Percentiles rank a stretch among this genome's conserved stretches.
phyloP scores from a whole-genome alignment of 1,284 basidiomycete genomes.

The Anthracocystis setariae region DNA sequence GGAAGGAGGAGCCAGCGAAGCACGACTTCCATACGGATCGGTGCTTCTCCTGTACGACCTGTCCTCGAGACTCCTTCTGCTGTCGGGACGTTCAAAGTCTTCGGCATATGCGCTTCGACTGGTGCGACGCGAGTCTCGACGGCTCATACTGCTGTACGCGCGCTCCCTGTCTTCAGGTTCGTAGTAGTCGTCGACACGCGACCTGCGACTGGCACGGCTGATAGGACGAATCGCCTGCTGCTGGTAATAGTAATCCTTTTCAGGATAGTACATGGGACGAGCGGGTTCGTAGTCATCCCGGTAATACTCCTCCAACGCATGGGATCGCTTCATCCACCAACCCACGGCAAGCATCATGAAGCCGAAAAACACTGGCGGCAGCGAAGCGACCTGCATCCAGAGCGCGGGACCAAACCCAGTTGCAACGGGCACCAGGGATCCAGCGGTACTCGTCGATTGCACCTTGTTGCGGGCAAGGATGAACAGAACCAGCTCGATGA shows the following conservation, averaged over 20 bases:
- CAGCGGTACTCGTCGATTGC: constrained; percentile 21
- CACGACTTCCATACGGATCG: constrained; percentile 38
- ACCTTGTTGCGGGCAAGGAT: constrained; percentile 46
- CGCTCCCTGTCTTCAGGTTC: constrained; percentile 41
- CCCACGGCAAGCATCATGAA: constrained; percentile 49
- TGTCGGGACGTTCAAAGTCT: constrained; percentile 29
- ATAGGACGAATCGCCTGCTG: constrained; percentile 26
- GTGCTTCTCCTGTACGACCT: constrained; percentile 28
- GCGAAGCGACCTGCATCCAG: constrained; percentile 60
- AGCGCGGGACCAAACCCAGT: constrained; percentile 50
- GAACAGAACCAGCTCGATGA: constrained; percentile 57
- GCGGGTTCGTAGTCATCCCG: constrained; percentile 43
- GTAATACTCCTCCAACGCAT: constrained; percentile 40
- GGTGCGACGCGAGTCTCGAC: constrained; percentile 31
- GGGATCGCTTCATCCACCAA: constrained; percentile 47
- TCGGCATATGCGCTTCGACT: constrained; percentile 10
- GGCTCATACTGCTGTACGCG: constrained; percentile 43
- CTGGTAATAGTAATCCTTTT: constrained; percentile 36
- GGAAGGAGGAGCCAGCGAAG: constrained; percentile 22
- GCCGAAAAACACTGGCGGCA: constrained; percentile 55
- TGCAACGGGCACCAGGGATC: constrained; percentile 7
- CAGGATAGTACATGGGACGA: constrained; percentile 36
- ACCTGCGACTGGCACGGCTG: constrained; percentile 40
- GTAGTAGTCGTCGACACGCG: constrained; percentile 47
- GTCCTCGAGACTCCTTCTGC: constrained; percentile 44